Base-by-base conservation (phyloP, 140 eudicot genomes). In the Senecio squalidus region DNA sequence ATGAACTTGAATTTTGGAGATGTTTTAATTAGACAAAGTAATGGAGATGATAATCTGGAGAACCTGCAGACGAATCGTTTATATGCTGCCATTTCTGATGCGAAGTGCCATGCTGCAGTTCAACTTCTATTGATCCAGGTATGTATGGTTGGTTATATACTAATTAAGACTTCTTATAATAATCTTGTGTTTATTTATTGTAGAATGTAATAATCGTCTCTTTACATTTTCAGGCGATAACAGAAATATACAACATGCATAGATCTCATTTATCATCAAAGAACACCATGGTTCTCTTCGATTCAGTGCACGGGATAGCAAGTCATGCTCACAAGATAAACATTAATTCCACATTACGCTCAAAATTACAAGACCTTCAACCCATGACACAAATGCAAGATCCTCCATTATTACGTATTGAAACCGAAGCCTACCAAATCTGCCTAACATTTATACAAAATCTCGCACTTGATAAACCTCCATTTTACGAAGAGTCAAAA, bases 101-200 rank as follows among this genome's bases (percentile, higher is more conserved):
- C 83, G 18, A 92, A 84, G 75, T 84, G 95, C 53, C 93, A 85
- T 58, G 94, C 95, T 58, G 92, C 99, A 10, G 81, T 88, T 60
- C 99, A 87, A 71, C 96, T 92, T 62, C 48, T 88, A 34, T 69
- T 92, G 66, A 82, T 92, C 64, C 99, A 92, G 99, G 99, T 92
- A 70, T 34, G 5, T 47, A 14, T 47, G 54, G 29, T 21, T 8
- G 17, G 34, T 29, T 54, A 54, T 22, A 15, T 0, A n/a, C n/a
- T n/a, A n/a, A n/a, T n/a, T n/a, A n/a, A n/a, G n/a, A n/a, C n/a
- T n/a, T n/a, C n/a, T n/a, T n/a, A n/a, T n/a, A n/a, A n/a, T n/a
- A n/a, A n/a, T n/a, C n/a, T n/a, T n/a, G n/a, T n/a, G n/a, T n/a
- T n/a, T n/a, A n/a, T n/a, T n/a, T n/a, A n/a, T n/a, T n/a, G n/a